Percentiles rank a stretch among this genome's conserved stretches.
Conservation (phyloP, 2,329 filamentous ascomycete species). For the Hymenoscyphus salicellus region DNA sequence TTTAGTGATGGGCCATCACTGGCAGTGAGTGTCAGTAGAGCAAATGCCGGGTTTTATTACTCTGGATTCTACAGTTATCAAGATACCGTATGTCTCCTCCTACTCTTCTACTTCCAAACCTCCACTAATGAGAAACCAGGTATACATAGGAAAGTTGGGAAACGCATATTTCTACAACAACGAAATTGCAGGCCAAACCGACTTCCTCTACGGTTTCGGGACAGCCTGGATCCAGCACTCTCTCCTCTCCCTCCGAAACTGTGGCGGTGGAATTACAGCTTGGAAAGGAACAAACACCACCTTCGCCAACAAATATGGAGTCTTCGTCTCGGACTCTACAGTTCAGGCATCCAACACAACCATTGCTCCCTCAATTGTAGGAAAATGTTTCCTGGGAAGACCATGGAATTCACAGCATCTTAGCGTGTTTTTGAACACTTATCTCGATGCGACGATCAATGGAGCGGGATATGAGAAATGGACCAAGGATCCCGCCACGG, state of each 20-base stretch:
- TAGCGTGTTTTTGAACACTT: slow-evolving; percentile 48
- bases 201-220: slow-evolving; percentile 64
- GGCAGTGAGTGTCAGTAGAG: slow-evolving; percentile 58
- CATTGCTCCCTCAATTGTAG: slow-evolving; percentile 29
- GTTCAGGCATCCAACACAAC: slow-evolving; percentile 53
- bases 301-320: slow-evolving; percentile 63
- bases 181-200: slow-evolving; percentile 62
- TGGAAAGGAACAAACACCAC: slow-evolving; percentile 69
- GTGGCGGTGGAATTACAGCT: slow-evolving; percentile 64
- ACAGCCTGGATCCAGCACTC: slow-evolving; percentile 52
- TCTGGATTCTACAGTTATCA: slow-evolving; percentile 66
- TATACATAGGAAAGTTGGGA: slow-evolving; percentile 64
- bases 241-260: slow-evolving; percentile 53
- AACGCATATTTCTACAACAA: slow-evolving; percentile 62
- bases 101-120: not conserved
- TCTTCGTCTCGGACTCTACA: slow-evolving; percentile 57
- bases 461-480: slow-evolving; percentile 51
- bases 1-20: slow-evolving; percentile 52
- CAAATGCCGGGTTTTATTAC: slow-evolving; percentile 66
- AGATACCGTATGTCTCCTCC: slow-evolving; percentile 51
- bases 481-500: slow-evolving; percentile 27
- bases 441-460: slow-evolving; percentile 50
- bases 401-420: slow-evolving; percentile 48
- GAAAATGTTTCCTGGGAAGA: slow-evolving; percentile 50
- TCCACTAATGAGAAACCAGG: slow-evolving; percentile 32